These are phyloP conservation scores for Scedosporium minutisporum DNA, from an alignment of 2,329 filamentous ascomycete species.

Conservation along the genomic window DNA sequence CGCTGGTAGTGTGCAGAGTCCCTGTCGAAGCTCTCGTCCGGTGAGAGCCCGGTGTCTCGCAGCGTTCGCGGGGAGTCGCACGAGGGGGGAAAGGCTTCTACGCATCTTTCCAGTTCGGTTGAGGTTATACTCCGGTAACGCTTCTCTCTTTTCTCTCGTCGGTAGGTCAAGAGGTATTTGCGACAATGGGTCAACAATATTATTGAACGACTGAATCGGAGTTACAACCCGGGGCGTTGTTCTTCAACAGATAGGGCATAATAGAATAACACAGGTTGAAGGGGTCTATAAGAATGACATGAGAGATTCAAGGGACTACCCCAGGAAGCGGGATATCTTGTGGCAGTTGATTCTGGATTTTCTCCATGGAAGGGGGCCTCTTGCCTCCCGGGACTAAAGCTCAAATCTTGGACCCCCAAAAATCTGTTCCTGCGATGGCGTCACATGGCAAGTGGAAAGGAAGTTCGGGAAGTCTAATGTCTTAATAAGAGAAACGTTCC, in stretches of 20 bases:
- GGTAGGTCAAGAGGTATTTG: background rate
- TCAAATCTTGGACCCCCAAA: background rate
- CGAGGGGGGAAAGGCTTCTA: background rate
- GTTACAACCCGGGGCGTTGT: background rate
- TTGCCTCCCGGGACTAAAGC: background rate
- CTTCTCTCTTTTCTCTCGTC: background rate
- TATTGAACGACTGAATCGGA: background rate
- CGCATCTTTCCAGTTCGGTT: background rate
- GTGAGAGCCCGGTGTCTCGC: background rate
- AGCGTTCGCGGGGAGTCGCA: constrained; percentile 1
- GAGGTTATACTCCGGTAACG: background rate
- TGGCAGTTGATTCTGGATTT: background rate
- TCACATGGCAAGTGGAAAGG: background rate
- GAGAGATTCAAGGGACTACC: background rate
- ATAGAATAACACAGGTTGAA: background rate
- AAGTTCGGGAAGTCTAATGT: background rate
- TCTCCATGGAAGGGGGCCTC: background rate
- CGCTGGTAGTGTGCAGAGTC: background rate
- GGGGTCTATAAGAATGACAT: background rate
- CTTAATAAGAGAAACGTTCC: background rate
- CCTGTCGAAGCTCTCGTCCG: background rate
- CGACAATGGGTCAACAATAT: background rate
- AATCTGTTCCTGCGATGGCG: background rate
- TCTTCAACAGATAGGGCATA: background rate
- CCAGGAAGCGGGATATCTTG: background rate